A percentile compares a stretch with the other conserved stretches of the same genome.
Evolutionary conservation across 805 yeast species (phyloP).

Genomic region (Maudiozyma saulgeensis): DNA sequence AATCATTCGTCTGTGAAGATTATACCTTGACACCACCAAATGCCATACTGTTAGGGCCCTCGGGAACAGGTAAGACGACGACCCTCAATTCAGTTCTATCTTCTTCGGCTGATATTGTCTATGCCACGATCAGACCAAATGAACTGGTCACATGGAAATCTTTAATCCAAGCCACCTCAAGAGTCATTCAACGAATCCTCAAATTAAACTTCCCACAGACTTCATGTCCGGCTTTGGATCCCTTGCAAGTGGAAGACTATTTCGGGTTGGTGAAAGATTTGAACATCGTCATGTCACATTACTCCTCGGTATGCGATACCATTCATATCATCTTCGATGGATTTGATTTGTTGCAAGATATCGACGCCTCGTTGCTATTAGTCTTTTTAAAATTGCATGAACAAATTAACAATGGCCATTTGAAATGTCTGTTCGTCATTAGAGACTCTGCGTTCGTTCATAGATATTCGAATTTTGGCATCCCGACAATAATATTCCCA

Average conservation of each 20-base stretch:
- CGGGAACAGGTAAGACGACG: conserved; percentile 24
- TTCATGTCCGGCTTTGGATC: conserved; percentile 11
- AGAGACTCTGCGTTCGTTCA: conserved; percentile 17
- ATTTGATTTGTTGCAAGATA: conserved; percentile 25
- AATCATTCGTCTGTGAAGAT: conserved; percentile 15
- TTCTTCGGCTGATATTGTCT: conserved; percentile 8
- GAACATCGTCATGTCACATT: conserved; percentile 5
- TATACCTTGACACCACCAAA: conserved; percentile 18
- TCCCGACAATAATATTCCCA: conserved; percentile 26
- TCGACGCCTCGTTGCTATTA: conserved; percentile 22
- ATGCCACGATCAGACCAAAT: conserved; percentile 19
- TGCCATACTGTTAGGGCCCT: conserved; percentile 23
- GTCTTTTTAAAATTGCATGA: conserved; percentile 23
- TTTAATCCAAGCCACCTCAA: conserved; percentile 22
- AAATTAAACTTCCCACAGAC: conserved; percentile 7
- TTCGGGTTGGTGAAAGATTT: conserved; percentile 19
- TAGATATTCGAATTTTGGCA: conserved; percentile 18
- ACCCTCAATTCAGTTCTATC: conserved; percentile 15
- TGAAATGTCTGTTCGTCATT: conserved; percentile 20
- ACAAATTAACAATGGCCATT: conserved; percentile 10
- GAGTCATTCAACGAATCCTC: conserved; percentile 16
- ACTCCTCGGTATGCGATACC: conserved; percentile 5
- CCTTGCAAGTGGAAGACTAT: conserved; percentile 25
- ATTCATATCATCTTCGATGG: conserved; percentile 22
- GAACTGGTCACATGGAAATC: conserved; percentile 29